phyloP scores from a whole-genome alignment of 139 green algal genomes.

The Nannochloris sp. region DNA sequence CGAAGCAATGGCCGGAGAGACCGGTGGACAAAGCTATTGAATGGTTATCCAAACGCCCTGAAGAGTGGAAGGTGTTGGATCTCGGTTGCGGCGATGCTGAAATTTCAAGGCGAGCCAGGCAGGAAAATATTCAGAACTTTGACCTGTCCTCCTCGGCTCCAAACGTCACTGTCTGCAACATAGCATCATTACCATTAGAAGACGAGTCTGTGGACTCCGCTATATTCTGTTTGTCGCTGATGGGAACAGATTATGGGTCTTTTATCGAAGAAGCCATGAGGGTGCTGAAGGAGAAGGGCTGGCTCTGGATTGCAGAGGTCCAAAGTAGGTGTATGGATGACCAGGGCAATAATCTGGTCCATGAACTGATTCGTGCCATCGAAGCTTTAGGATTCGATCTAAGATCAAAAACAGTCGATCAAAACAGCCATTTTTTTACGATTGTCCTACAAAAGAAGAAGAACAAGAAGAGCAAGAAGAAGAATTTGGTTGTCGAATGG shows the following conservation, averaged over 20 bases:
- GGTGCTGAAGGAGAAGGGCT: slow-evolving; percentile 60
- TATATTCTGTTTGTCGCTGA: slow-evolving; percentile 92
- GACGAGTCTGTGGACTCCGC: slow-evolving; percentile 60
- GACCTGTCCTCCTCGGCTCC: slow-evolving; percentile 74
- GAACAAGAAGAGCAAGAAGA: background rate
- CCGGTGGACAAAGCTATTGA: slow-evolving; percentile 67
- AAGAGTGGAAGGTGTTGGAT: slow-evolving; percentile 63
- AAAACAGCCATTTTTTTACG: slow-evolving; percentile 73
- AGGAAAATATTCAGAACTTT: slow-evolving; percentile 71
- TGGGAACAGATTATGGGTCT: slow-evolving; percentile 85
- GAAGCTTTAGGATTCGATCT: slow-evolving; percentile 48
- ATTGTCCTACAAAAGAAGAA: slow-evolving; percentile 44
- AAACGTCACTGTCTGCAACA: slow-evolving; percentile 87
- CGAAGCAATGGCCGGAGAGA: slow-evolving; percentile 68
- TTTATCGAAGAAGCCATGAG: slow-evolving; percentile 77
- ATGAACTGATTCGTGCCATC: slow-evolving; percentile 48
- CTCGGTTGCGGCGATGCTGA: slow-evolving; percentile 91
- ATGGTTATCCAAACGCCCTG: slow-evolving; percentile 42
- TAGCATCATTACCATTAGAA: slow-evolving; percentile 51
- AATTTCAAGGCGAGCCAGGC: slow-evolving; percentile 44
- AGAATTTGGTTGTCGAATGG: slow-evolving; percentile 2
- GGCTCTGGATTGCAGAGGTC: slow-evolving; percentile 93
- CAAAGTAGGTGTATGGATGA: slow-evolving; percentile 34
- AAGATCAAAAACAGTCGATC: slow-evolving; percentile 29
- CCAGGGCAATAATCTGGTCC: slow-evolving; percentile 24